These are phyloP conservation scores for Citeromyces siamensis DNA, from an alignment of 1,139 yeast genomes.

Conservation along the genomic window DNA sequence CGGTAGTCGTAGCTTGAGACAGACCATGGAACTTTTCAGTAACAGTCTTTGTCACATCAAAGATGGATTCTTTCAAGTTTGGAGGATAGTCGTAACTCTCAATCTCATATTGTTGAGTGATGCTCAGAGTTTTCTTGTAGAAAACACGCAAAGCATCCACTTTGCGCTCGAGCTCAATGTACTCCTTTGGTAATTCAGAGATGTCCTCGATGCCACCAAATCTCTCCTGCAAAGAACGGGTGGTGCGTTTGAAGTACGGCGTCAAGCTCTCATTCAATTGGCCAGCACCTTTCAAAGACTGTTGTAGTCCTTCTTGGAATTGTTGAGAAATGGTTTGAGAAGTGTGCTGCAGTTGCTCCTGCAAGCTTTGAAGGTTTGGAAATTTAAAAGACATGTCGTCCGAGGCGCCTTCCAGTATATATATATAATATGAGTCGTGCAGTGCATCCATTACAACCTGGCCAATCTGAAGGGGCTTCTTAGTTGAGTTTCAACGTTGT, in stretches of 20 bases:
- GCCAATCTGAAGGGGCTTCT: no score
- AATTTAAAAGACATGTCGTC: constrained; percentile 36
- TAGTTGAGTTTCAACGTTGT: no score
- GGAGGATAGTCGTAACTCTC: constrained; percentile 70
- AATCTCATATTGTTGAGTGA: constrained; percentile 51
- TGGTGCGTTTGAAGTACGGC: constrained; percentile 49
- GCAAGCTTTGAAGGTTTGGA: constrained; percentile 26
- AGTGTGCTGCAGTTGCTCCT: constrained; percentile 19
- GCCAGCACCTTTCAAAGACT: constrained; percentile 18
- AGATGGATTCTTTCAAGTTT: constrained; percentile 42
- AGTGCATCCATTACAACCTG: no score
- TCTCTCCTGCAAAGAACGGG: constrained; percentile 52
- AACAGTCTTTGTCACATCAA: constrained; percentile 48
- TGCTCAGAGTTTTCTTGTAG: constrained; percentile 45
- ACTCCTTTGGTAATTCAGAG: constrained; percentile 65
- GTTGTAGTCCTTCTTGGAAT: constrained; percentile 26
- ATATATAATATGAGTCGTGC: constrained; percentile 3
- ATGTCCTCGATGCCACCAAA: constrained; percentile 60
- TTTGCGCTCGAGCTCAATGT: constrained; percentile 50
- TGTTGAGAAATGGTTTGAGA: constrained; percentile 31
- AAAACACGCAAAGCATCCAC: constrained; percentile 51
- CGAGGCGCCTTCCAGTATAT: background rate
- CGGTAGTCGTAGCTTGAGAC: constrained; percentile 48
- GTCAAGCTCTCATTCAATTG: constrained; percentile 21
- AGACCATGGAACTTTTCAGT: constrained; percentile 43